Evolutionary conservation across 2,329 filamentous ascomycete genomes (phyloP).

Genomic region (Herpotrichia juniperi): DNA sequence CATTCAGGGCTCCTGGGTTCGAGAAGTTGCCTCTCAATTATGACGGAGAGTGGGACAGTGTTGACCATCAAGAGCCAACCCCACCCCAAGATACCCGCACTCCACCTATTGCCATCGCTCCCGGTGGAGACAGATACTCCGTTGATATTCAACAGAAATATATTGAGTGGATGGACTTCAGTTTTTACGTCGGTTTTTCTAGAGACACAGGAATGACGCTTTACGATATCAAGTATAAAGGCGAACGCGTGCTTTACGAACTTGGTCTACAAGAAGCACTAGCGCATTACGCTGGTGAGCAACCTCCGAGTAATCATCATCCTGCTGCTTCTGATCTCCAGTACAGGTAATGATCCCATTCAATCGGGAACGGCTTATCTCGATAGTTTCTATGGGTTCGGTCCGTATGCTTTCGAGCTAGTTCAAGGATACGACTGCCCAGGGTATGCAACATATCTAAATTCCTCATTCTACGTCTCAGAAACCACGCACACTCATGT

Average conservation of each 20-base stretch:
- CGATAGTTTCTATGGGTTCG: conserved; percentile 58
- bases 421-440: conserved; percentile 61
- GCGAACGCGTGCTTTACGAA: conserved; percentile 62
- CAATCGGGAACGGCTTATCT: conserved; percentile 55
- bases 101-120: conserved; percentile 57
- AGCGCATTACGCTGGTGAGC: conserved; percentile 55
- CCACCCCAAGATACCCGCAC: conserved; percentile 59
- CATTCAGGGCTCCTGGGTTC: conserved; percentile 52
- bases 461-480: conserved; percentile 53
- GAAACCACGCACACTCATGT: conserved; percentile 53
- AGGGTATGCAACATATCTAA: conserved; percentile 57
- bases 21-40: conserved; percentile 55
- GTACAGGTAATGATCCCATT: conserved; percentile 46
- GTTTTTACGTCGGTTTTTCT: conserved; percentile 59
- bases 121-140: conserved; percentile 49
- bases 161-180: conserved; percentile 59
- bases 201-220: conserved; percentile 57
- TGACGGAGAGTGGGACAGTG: conserved; percentile 56
- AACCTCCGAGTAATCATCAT: too few species aligned
- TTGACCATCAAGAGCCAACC: conserved; percentile 48
- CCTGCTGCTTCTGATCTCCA: too few species aligned
- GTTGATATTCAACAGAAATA: conserved; percentile 53
- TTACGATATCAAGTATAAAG: conserved; percentile 61
- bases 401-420: conserved; percentile 50
- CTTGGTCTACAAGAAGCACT: conserved; percentile 62